Percentiles rank a stretch among this genome's conserved stretches.
Conservation (phyloP, 345 rosid genomes). For the Chamaenerion angustifolium region DNA sequence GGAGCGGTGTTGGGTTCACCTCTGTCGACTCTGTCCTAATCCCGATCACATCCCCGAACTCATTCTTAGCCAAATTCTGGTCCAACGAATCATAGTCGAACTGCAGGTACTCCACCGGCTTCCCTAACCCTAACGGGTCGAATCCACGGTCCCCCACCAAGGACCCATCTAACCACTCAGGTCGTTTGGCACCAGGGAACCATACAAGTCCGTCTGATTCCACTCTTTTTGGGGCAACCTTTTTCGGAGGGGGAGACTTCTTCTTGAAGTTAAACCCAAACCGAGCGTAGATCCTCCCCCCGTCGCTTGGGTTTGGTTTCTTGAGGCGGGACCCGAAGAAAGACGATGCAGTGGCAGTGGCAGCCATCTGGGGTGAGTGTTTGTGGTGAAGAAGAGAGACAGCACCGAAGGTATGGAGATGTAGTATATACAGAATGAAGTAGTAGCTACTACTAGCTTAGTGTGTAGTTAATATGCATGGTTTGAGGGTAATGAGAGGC, state of each 20-base stretch:
- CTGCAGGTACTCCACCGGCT: slow-evolving; percentile 88
- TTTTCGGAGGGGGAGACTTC: slow-evolving; percentile 16
- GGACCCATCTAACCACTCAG: slow-evolving; percentile 68
- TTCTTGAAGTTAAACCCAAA: slow-evolving; percentile 34
- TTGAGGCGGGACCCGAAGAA: slow-evolving; percentile 37
- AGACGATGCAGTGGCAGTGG: slow-evolving; percentile 36
- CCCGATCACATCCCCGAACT: slow-evolving; percentile 55
- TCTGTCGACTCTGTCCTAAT: slow-evolving; percentile 29
- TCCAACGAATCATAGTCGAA: slow-evolving; percentile 66
- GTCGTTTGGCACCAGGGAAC: slow-evolving; percentile 59
- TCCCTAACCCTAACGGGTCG: slow-evolving; percentile 70
- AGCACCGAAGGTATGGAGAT: not conserved
- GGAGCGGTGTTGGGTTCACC: slow-evolving; percentile 68
- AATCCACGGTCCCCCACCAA: slow-evolving; percentile 86
- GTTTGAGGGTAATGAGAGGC: not conserved
- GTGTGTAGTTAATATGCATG: too few relatives aligned
- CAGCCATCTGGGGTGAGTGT: slow-evolving; percentile 10
- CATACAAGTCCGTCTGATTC: slow-evolving; percentile 41
- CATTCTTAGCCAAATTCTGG: slow-evolving; percentile 83
- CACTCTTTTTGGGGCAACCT: slow-evolving; percentile 20
- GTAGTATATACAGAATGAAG: not conserved
- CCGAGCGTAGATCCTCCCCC: slow-evolving; percentile 39
- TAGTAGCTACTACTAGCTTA: too few relatives aligned
- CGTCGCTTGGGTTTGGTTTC: slow-evolving; percentile 16
- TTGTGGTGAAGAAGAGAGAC: not conserved